Percentiles rank a stretch among this genome's conserved stretches.
These are phyloP conservation scores for Solanum hybrid DNA, from an alignment of 305 asterid species.

Conservation along the genomic window DNA sequence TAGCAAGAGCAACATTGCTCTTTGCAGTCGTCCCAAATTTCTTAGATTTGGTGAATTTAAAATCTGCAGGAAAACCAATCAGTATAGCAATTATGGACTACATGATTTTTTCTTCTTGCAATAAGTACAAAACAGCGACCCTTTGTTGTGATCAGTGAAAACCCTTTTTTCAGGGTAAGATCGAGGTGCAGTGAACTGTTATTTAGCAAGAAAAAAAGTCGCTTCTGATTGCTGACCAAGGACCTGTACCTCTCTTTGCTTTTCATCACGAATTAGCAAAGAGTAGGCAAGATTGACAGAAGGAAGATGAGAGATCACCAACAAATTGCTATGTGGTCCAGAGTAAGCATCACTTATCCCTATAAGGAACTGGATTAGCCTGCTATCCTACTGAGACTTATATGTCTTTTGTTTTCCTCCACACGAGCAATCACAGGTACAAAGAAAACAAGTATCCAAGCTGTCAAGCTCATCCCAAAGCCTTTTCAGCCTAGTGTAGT, in stretches of 20 bases:
- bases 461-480: too few relatives aligned
- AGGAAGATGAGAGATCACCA: background rate
- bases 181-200: background rate
- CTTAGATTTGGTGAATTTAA: background rate
- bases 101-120: background rate
- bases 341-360: background rate
- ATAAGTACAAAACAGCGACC: background rate
- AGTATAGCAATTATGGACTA: background rate
- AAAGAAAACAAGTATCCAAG: too few relatives aligned
- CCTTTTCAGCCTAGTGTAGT: too few relatives aligned
- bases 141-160: background rate
- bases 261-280: background rate
- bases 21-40: background rate
- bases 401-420: background rate
- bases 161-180: background rate
- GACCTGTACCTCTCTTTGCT: background rate
- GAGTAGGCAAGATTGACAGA: background rate
- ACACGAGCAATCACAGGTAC: too few relatives aligned
- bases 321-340: background rate
- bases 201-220: background rate
- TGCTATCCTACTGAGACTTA: background rate
- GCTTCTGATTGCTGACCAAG: background rate
- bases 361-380: background rate
- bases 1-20: background rate
- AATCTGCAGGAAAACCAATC: background rate